Base-by-base conservation (phyloP, 441 rosid species). In the Erysimum pusillum region DNA sequence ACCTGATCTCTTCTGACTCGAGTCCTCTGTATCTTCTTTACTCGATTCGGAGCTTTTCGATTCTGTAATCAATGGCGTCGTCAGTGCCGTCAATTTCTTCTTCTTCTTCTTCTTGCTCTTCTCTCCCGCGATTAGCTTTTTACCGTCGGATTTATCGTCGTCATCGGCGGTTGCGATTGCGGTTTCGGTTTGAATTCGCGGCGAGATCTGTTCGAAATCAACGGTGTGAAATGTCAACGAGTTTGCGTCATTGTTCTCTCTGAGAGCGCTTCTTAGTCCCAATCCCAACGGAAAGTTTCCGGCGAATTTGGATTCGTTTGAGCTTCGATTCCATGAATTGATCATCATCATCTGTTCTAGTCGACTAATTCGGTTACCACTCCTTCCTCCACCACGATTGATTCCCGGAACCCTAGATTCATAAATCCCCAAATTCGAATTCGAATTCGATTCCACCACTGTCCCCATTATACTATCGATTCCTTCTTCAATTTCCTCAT, bases 401-500 rank as follows among this genome's bases (percentile, higher is more conserved):
- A 44, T 34, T 17, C 11, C 54, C 44, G 64, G 61, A 51, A 11
- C 59, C 57, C 32, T 71, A 46, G 72, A 17, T 71, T 71, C 76
- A 14, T 9, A n/a, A 25, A 60, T 14, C 10, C 42, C 71, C 60
- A 25, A 69, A 56, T 17, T 57, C n/a, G 77, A 67, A 14, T 74
- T 44, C 1, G 85, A 85, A 15, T 80, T 61, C 34, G 65, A 39
- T 61, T 61, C 48, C 17, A 61, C 69, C 8, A 77, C 56, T 28
- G 80, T 86, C 51, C 91, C 97, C 94, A 91, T 88, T 44, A 91
- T 89, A 71, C 91, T 85, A 69, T 91, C 94, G 69, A 88, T 87
- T 0, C 91, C 97, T 75, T 83, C 89, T 75, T 81, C 92, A 3
- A 81, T 74, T 64, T 90, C 98, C 63, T 88, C 96, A 45, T 88